Evolutionary conservation across 2,329 filamentous ascomycete species (phyloP), one percentile per base, ranked within the genome.

Genomic region (Aspergillus versicolor): DNA sequence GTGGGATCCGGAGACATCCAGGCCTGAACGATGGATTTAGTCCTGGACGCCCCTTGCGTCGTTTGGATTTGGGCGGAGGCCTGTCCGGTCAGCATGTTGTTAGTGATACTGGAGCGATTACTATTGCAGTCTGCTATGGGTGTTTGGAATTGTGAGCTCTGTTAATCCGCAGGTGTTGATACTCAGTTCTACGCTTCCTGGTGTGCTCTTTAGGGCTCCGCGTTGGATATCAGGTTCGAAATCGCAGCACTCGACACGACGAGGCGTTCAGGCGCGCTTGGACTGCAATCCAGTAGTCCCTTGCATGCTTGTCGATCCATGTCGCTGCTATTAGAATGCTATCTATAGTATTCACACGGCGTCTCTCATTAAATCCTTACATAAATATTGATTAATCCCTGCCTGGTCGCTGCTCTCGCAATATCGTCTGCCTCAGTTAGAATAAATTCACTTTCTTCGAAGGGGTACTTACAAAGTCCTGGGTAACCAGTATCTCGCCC

Each of bases 1-100:
- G 52, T 79, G 68, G 0, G 64, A 74, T 3, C 71, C 75, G 1
- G 66, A 73, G 38, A 59, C 24, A 9, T 77, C 76, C 55, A 59
- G 72, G 11, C 75, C 74, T 1, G 64, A 65, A 3, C 67, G 73
- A 38, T 77, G 43, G 43, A 15, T 54, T 3, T 22, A 34, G 22
- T 2, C 34, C 32, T 11, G 19, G 13, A 4, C 13, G 4, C 11
- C 32, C 4, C 21, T 42, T 5, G 32, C 34, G 19, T 7, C 24
- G 12, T 42, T 34, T 27, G 37, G 24, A 24, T 42, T 49, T 9
- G 37, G 52, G 11, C 44, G 34, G 5, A 27, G 37, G 21, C 21
- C 5, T 49, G 45, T 15, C 44, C 27, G 4, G 38, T 6, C 32
- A 21, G 37, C 24, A 42, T 11, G n/a, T 54, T 4, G 24, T 9